A percentile compares a stretch with the other conserved stretches of the same genome.
Conservation (phyloP, 495 filamentous ascomycete species). For the Jackrogersella minutella region DNA sequence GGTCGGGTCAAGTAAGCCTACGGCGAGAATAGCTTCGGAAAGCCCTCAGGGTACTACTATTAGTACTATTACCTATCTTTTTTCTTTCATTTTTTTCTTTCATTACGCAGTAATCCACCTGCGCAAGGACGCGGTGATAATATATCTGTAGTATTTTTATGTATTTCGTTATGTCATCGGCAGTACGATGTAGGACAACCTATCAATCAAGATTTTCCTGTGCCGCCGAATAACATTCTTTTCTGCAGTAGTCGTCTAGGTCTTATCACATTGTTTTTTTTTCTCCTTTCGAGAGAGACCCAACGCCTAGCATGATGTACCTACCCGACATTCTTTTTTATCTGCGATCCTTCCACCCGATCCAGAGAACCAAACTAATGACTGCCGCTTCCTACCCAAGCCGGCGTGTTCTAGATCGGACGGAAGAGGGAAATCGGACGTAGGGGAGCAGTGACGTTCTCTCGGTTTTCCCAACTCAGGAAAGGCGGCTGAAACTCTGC, state of each 20-base stretch:
- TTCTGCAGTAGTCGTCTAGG: constrained; percentile 17
- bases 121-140: constrained; percentile 3
- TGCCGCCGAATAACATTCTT: constrained; percentile 29
- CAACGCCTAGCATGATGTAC: neutral
- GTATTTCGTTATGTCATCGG: constrained; percentile 36
- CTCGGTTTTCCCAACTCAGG: constrained; percentile 11
- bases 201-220: constrained; percentile 29
- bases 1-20: constrained; percentile 3
- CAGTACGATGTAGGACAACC: no score
- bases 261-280: no score
- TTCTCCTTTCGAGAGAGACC: constrained; percentile 25
- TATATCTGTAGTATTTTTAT: neutral
- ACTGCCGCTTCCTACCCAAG: constrained; percentile 6
- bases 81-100: no score
- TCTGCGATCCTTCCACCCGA: constrained; percentile 6
- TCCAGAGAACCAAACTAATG: constrained; percentile 23
- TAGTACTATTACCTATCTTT: no score
- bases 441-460: constrained; percentile 3
- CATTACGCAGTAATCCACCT: neutral
- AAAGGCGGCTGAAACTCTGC: constrained; percentile 31
- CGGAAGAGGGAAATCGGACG: constrained; percentile 23
- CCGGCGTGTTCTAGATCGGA: constrained; percentile 25
- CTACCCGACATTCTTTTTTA: constrained; percentile 11
- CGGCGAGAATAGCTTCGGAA: neutral
- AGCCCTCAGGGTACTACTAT: no score